Evolutionary conservation across 2,329 filamentous ascomycete species (phyloP).

Genomic region (Botryosphaeria dothidea): DNA sequence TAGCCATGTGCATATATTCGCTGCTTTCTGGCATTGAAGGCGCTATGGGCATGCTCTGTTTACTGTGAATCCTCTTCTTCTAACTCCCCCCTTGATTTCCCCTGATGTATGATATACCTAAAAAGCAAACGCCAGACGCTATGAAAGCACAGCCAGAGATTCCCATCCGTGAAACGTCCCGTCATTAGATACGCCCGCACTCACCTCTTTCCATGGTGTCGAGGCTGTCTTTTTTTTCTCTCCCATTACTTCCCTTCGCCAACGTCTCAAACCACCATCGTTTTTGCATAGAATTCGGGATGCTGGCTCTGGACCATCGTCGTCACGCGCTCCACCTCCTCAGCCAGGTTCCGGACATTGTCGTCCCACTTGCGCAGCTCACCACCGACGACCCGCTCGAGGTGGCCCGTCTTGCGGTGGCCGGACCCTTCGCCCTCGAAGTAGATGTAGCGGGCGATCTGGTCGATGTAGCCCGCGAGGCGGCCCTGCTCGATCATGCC

Average conservation of each 20-base stretch:
- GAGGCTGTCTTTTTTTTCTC: no score
- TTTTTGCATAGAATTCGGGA: slow-evolving; percentile 55
- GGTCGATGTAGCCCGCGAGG: slow-evolving; percentile 85
- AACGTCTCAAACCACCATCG: slow-evolving; percentile 10
- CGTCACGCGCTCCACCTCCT: slow-evolving; percentile 86
- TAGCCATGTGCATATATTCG: no score
- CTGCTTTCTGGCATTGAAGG: no score
- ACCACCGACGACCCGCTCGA: slow-evolving; percentile 60
- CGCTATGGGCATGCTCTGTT: no score
- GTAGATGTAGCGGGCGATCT: slow-evolving; percentile 84
- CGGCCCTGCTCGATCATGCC: slow-evolving; percentile 95
- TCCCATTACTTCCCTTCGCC: not conserved
- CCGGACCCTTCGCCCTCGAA: slow-evolving; percentile 79
- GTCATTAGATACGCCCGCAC: not conserved
- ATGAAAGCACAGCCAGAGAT: not conserved
- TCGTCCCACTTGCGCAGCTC: slow-evolving; percentile 85
- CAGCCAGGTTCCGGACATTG: slow-evolving; percentile 81
- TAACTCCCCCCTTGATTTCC: not conserved
- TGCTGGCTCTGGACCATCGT: slow-evolving; percentile 79
- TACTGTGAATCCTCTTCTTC: not conserved
- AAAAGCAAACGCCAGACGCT: not conserved
- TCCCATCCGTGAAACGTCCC: not conserved
- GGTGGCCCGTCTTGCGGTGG: slow-evolving; percentile 67
- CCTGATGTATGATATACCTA: not conserved
- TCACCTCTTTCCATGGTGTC: no score